Conservation (phyloP, 176 grass and related monocot genomes). For the Eremochloa ophiuroides region DNA sequence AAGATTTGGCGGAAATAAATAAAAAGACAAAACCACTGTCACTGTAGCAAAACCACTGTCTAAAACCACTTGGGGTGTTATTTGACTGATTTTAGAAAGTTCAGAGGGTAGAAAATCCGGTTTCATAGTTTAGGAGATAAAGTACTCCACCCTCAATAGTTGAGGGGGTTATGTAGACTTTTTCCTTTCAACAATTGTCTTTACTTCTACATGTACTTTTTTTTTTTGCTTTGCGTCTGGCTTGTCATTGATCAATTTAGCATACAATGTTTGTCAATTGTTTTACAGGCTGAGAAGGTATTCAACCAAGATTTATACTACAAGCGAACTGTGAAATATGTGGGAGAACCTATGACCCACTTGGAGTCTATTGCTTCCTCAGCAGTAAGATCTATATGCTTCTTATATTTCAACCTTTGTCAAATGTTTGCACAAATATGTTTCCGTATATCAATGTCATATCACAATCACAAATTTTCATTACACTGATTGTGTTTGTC, state of each 20-base stretch:
- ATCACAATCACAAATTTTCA: not conserved
- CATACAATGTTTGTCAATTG: not conserved
- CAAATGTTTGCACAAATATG: not conserved
- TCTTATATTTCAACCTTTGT: not conserved
- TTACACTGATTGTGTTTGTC: constrained; percentile 6
- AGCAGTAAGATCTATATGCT: constrained; percentile 45
- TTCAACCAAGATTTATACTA: constrained; percentile 99
- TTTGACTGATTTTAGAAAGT: too few relatives aligned
- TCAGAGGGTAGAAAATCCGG: too few relatives aligned
- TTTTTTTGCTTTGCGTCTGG: not conserved
- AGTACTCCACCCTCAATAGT: too few relatives aligned
- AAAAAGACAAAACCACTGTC: too few relatives aligned
- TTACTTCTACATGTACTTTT: not conserved
- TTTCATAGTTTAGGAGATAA: too few relatives aligned
- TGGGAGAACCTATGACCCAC: constrained; percentile 97
- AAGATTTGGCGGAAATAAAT: too few relatives aligned
- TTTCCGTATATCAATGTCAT: not conserved
- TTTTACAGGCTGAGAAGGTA: constrained; percentile 92
- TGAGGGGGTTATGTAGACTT: too few relatives aligned
- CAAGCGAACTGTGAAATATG: constrained; percentile 90
- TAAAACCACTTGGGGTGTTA: too few relatives aligned
- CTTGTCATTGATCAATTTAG: not conserved
- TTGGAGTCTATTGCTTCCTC: constrained; percentile 99
- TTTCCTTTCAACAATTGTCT: not conserved
- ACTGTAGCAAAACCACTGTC: too few relatives aligned